Percentiles rank a stretch among this genome's conserved stretches.
Conservation (phyloP, 208 protist species). For the Acanthamoeba castellanii region DNA sequence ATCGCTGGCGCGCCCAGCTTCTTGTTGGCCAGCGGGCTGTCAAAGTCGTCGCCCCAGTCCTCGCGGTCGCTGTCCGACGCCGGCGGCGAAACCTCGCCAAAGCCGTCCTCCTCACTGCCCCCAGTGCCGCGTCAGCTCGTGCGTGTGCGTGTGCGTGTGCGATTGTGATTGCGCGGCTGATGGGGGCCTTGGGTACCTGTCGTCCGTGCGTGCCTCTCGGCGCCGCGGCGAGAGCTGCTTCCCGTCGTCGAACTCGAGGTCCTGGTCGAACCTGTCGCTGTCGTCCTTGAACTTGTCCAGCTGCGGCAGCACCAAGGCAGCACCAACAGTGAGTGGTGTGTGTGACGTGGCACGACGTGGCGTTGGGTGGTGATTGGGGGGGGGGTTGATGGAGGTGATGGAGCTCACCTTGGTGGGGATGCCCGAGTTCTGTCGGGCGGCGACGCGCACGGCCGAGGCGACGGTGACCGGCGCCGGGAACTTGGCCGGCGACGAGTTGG, state of each 20-base stretch:
- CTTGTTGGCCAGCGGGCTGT: neutral
- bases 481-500: constrained; percentile 8
- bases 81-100: neutral
- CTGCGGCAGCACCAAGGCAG: neutral
- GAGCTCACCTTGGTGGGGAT: neutral
- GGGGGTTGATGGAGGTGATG: neutral
- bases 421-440: neutral
- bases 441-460: neutral
- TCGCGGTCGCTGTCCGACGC: neutral
- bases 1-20: neutral
- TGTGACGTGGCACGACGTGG: neutral
- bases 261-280: neutral
- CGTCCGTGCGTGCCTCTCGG: neutral
- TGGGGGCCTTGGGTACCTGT: no score
- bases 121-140: neutral
- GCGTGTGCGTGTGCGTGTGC: neutral
- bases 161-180: no score
- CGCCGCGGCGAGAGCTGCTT: neutral
- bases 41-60: neutral
- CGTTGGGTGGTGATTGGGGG: neutral
- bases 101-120: neutral
- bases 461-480: neutral
- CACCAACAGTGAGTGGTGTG: neutral
- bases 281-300: constrained; percentile 30
- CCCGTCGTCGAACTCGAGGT: neutral